phyloP scores from a whole-genome alignment of 495 filamentous ascomycete genomes.

The Daldinia grandis region DNA sequence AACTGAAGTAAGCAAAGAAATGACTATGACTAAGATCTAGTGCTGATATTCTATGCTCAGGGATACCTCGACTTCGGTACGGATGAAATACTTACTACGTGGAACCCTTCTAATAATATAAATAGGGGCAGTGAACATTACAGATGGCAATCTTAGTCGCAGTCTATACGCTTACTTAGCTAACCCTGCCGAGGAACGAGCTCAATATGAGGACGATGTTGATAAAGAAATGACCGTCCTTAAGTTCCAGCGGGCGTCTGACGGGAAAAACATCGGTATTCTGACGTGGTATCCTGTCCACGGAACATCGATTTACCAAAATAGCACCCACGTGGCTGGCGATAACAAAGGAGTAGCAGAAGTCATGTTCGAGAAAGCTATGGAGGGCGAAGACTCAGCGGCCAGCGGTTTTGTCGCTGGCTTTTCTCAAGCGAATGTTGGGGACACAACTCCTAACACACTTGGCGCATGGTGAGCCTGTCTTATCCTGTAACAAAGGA shows the following conservation, averaged over 20 bases:
- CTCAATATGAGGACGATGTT: slow-evolving; percentile 71
- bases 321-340: slow-evolving; percentile 91
- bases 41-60: slow-evolving; percentile 35
- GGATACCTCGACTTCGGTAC: slow-evolving; percentile 58
- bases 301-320: slow-evolving; percentile 88
- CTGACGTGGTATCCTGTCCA: slow-evolving; percentile 94
- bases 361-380: slow-evolving; percentile 80
- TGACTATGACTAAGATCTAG: not conserved
- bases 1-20: slow-evolving; percentile 61
- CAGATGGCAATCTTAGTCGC: slow-evolving; percentile 84
- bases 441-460: slow-evolving; percentile 90
- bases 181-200: slow-evolving; percentile 83
- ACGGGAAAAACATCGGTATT: slow-evolving; percentile 74
- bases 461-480: slow-evolving; percentile 69
- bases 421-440: slow-evolving; percentile 93
- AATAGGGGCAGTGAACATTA: slow-evolving; percentile 48
- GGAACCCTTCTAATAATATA: slow-evolving; percentile 32
- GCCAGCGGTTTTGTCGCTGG: slow-evolving; percentile 80
- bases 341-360: slow-evolving; percentile 97
- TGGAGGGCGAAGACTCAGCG: slow-evolving; percentile 55
- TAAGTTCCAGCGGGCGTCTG: slow-evolving; percentile 70
- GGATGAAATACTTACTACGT: not conserved
- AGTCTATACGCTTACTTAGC: slow-evolving; percentile 88
- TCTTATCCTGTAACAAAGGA: not conserved
- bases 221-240: slow-evolving; percentile 90